Conservation (phyloP, 2,329 filamentous ascomycete species). For the Juglanconis oblonga region DNA sequence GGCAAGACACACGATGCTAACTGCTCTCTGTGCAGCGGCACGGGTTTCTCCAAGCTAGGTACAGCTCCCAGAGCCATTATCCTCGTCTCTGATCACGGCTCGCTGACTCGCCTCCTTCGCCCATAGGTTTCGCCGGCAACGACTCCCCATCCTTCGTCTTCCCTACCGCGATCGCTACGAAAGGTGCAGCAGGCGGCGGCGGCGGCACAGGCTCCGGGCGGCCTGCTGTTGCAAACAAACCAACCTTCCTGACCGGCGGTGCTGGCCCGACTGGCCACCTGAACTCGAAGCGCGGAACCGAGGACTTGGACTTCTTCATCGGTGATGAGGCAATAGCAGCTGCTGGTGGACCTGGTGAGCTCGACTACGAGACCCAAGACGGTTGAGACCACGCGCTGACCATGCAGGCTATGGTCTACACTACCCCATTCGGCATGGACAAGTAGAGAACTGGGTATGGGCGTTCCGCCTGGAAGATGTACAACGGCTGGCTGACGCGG, state of each 20-base stretch:
- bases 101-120: conserved; percentile 24
- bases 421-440: conserved; percentile 95
- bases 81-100: conserved; percentile 14
- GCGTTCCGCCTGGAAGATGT: neutral
- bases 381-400: conserved; percentile 16
- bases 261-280: conserved; percentile 80
- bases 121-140: conserved; percentile 91
- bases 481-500: conserved; percentile 25
- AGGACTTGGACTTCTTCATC: conserved; percentile 98
- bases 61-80: conserved; percentile 30
- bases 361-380: conserved; percentile 1
- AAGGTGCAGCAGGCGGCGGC: conserved; percentile 68
- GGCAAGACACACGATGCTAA: conserved; percentile 31
- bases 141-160: conserved; percentile 99
- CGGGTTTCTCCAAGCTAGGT: conserved; percentile 99
- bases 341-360: conserved; percentile 72
- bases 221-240: conserved; percentile 89
- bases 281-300: conserved; percentile 88
- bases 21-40: conserved; percentile 67
- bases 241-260: conserved; percentile 89
- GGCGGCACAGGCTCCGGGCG: conserved; percentile 81
- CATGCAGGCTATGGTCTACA: conserved; percentile 82
- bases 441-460: conserved; percentile 96
- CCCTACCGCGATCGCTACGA: conserved; percentile 96
- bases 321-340: conserved; percentile 92